These are phyloP conservation scores for Marasmius tenuissimus DNA, from an alignment of 1,284 basidiomycete species.

Conservation along the genomic window DNA sequence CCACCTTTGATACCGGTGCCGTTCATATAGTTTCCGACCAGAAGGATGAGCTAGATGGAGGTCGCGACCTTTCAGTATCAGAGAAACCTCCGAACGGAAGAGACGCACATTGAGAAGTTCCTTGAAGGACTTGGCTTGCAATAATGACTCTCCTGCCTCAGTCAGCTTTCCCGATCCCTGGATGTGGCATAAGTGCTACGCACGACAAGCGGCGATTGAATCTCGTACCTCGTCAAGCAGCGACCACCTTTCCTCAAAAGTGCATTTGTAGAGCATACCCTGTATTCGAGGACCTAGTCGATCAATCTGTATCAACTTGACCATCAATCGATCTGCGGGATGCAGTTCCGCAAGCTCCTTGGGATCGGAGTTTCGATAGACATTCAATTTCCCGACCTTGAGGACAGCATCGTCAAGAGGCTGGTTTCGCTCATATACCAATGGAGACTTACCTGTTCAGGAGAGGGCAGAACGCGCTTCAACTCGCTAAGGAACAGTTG, in stretches of 20 bases:
- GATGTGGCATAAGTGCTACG: constrained; percentile 1
- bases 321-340: constrained; percentile 95
- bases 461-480: constrained; percentile 83
- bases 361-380: constrained; percentile 86
- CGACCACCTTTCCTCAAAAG: constrained; percentile 81
- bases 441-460: constrained; percentile 69
- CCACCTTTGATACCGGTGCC: constrained; percentile 96
- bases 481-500: constrained; percentile 87
- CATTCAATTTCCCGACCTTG: constrained; percentile 87
- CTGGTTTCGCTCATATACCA: constrained; percentile 6
- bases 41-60: constrained; percentile 74
- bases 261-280: constrained; percentile 89
- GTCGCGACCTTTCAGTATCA: constrained; percentile 15
- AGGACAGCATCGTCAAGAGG: constrained; percentile 10
- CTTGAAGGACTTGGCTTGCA: constrained; percentile 82
- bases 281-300: constrained; percentile 90
- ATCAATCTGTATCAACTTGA: constrained; percentile 94
- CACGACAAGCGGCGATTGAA: neutral
- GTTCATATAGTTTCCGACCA: constrained; percentile 98
- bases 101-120: constrained; percentile 76
- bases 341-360: constrained; percentile 89
- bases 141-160: constrained; percentile 77
- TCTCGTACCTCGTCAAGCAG: constrained; percentile 66
- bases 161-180: constrained; percentile 79
- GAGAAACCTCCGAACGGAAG: constrained; percentile 8